phyloP scores from a whole-genome alignment of 345 rosid species.

The Rubroshorea leprosula region DNA sequence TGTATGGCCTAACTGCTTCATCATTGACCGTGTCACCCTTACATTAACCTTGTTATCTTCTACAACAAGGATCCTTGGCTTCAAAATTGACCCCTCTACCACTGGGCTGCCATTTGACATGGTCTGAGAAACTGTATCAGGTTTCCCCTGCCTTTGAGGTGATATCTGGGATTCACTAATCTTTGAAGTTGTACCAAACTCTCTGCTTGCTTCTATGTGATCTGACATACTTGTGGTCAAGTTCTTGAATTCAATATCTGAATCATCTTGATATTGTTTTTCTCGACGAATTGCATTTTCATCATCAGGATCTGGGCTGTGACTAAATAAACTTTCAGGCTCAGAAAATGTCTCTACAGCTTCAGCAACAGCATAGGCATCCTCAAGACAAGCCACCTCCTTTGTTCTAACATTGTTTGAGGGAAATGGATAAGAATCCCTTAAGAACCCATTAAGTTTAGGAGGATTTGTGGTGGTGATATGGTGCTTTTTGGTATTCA shows the following conservation, averaged over 20 bases:
- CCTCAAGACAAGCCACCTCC: constrained; percentile 40
- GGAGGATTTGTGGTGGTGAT: constrained; percentile 28
- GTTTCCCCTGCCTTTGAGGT: constrained; percentile 32
- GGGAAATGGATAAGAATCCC: constrained; percentile 37
- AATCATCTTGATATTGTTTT: constrained; percentile 15
- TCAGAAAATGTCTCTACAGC: constrained; percentile 37
- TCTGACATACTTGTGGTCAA: constrained; percentile 17
- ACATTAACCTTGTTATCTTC: constrained; percentile 92
- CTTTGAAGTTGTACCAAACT: constrained; percentile 22
- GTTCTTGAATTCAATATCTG: constrained; percentile 13
- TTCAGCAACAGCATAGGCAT: constrained; percentile 50
- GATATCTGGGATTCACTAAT: constrained; percentile 29
- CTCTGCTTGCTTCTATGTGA: constrained; percentile 32
- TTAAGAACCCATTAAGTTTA: constrained; percentile 31
- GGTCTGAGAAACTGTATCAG: constrained; percentile 21
- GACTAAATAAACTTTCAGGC: constrained; percentile 38
- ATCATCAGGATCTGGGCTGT: constrained; percentile 28
- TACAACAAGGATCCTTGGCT: constrained; percentile 72
- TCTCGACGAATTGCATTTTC: constrained; percentile 20
- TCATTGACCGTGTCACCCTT: constrained; percentile 80
- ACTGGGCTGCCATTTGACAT: constrained; percentile 21
- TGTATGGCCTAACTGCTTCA: constrained; percentile 73
- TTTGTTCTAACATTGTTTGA: constrained; percentile 28
- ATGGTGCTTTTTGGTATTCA: constrained; percentile 22
- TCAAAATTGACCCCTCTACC: constrained; percentile 24